phyloP scores from a whole-genome alignment of 495 filamentous ascomycete species.

The Penicillium angulare region DNA sequence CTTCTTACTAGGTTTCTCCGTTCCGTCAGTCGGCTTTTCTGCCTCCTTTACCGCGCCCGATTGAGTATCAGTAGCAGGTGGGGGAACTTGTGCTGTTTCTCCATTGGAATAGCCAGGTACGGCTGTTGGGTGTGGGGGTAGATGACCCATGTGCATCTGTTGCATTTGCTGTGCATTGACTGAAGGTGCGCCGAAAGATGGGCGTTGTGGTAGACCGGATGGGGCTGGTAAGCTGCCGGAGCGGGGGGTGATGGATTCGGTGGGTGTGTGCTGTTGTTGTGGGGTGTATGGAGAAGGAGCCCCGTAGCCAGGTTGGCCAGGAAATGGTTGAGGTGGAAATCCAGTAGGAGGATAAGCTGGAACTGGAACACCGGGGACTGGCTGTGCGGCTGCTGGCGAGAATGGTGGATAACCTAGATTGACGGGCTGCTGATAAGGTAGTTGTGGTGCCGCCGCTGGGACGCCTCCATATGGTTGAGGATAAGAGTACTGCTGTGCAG shows the following conservation, averaged over 20 bases:
- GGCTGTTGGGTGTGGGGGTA: conserved; percentile 21
- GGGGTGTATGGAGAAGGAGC: conserved; percentile 9
- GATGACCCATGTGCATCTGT: conserved; percentile 62
- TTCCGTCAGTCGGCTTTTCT: conserved; percentile 26
- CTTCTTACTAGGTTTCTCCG: conserved; percentile 59
- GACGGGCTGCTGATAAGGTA: conserved; percentile 41
- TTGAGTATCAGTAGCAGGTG: conserved; percentile 62
- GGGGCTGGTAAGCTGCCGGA: conserved; percentile 53
- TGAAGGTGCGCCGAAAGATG: conserved; percentile 54
- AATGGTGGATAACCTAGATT: conserved; percentile 42
- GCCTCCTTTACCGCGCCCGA: conserved; percentile 40
- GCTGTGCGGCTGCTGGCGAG: conserved; percentile 34
- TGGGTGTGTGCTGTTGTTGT: conserved; percentile 35
- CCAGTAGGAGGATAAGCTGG: conserved; percentile 36
- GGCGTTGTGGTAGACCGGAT: conserved; percentile 63
- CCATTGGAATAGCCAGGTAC: conserved; percentile 18
- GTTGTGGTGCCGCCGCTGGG: conserved; percentile 30
- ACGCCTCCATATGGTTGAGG: conserved; percentile 38
- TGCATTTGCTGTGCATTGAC: conserved; percentile 60
- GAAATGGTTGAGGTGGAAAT: conserved; percentile 46
- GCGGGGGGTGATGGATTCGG: conserved; percentile 43
- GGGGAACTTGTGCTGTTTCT: conserved; percentile 1
- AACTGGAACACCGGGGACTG: conserved; percentile 28
- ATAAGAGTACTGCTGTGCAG: conserved; percentile 33
- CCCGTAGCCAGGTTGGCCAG: conserved; percentile 22